These are phyloP conservation scores for Daedaleopsis nitida DNA, from an alignment of 768 basidiomycete species.

Conservation along the genomic window DNA sequence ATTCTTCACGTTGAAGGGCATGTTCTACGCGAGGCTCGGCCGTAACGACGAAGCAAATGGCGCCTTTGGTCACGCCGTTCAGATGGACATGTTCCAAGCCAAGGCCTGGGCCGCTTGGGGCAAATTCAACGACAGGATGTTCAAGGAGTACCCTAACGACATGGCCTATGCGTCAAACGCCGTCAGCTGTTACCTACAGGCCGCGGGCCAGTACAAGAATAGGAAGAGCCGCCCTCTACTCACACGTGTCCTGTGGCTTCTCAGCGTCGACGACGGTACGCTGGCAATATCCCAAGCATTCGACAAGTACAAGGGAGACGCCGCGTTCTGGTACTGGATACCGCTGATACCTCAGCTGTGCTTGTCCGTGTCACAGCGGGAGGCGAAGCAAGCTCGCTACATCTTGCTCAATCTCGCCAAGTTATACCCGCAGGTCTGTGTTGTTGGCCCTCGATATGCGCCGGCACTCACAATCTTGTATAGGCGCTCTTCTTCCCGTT, in stretches of 20 bases:
- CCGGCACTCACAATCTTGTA: neutral
- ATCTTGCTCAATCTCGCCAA: conserved; percentile 90
- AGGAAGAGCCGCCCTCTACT: conserved; percentile 91
- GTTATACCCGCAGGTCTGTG: conserved; percentile 83
- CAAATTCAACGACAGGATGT: conserved; percentile 88
- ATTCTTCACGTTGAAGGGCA: conserved; percentile 97
- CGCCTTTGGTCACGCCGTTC: conserved; percentile 94
- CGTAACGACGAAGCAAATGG: conserved; percentile 88
- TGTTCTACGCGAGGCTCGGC: conserved; percentile 91
- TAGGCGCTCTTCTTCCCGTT: conserved; percentile 96
- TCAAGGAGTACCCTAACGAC: conserved; percentile 81
- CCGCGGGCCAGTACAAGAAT: conserved; percentile 92
- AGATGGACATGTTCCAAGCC: conserved; percentile 91
- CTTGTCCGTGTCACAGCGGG: conserved; percentile 84
- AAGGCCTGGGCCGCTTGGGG: conserved; percentile 99
- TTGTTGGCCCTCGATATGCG: neutral
- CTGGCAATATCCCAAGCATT: conserved; percentile 79
- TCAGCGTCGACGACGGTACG: conserved; percentile 84
- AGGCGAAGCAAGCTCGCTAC: conserved; percentile 90
- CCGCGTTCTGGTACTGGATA: conserved; percentile 99
- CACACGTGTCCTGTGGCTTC: conserved; percentile 92
- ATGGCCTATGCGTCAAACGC: conserved; percentile 83
- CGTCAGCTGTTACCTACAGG: conserved; percentile 97
- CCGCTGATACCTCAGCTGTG: conserved; percentile 94
- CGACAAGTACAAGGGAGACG: conserved; percentile 94